These are phyloP conservation scores for Gastrodia elata DNA, from an alignment of 106 monocot species.

Conservation along the genomic window DNA sequence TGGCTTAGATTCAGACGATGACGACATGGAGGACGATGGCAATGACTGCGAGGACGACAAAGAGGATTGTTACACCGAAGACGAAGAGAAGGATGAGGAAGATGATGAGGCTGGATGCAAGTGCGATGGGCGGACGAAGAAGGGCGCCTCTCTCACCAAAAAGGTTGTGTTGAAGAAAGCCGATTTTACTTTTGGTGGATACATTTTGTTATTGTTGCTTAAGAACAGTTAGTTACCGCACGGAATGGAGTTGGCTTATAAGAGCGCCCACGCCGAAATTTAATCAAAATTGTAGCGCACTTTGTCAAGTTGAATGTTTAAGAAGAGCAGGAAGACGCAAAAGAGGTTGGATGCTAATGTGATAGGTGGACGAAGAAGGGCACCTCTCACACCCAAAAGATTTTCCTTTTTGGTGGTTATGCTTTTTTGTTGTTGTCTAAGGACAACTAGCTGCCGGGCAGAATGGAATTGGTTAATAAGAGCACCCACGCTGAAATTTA, in stretches of 20 bases:
- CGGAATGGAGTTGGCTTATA: too few relatives aligned
- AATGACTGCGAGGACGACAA: slow-evolving; percentile 17
- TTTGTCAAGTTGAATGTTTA: too few relatives aligned
- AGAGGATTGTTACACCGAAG: slow-evolving; percentile 28
- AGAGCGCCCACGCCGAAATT: too few relatives aligned
- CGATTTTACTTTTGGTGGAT: background rate
- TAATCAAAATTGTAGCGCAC: too few relatives aligned
- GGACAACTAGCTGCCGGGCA: too few relatives aligned
- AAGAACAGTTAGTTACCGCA: too few relatives aligned
- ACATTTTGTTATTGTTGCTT: too few relatives aligned
- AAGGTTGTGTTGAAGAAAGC: slow-evolving; percentile 38
- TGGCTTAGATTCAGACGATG: slow-evolving; percentile 12
- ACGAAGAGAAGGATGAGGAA: slow-evolving; percentile 31
- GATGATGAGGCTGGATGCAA: slow-evolving; percentile 12
- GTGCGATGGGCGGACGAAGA: slow-evolving; percentile 18
- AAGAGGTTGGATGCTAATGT: slow-evolving; percentile 4
- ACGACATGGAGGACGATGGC: slow-evolving; percentile 12
- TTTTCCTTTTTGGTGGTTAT: slow-evolving; percentile 7
- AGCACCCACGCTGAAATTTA: too few relatives aligned
- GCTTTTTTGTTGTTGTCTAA: too few relatives aligned
- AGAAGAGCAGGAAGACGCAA: slow-evolving; percentile 29
- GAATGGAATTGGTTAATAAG: too few relatives aligned
- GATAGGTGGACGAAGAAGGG: slow-evolving; percentile 26
- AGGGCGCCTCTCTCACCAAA: slow-evolving; percentile 40
- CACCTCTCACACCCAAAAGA: slow-evolving; percentile 59